phyloP scores from a whole-genome alignment of 164 flowering plant species.

The Platanus orientalis region DNA sequence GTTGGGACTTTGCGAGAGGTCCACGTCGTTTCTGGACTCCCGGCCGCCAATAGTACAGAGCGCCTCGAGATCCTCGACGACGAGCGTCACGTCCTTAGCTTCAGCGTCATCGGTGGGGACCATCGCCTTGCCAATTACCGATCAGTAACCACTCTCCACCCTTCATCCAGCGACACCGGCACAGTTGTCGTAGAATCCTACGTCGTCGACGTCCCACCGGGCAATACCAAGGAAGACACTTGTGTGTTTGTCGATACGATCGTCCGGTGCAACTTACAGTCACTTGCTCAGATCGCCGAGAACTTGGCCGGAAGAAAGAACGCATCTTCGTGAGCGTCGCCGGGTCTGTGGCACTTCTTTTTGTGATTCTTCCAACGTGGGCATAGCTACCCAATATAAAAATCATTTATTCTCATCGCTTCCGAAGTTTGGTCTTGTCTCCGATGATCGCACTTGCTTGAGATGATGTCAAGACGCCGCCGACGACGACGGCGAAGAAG shows the following conservation, averaged over 20 bases:
- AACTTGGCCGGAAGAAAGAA: constrained; percentile 1
- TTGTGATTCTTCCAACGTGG: too few species aligned
- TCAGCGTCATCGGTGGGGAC: constrained; percentile 79
- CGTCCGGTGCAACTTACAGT: constrained; percentile 69
- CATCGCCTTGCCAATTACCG: constrained; percentile 71
- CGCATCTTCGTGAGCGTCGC: too few species aligned
- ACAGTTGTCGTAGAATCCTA: constrained; percentile 78
- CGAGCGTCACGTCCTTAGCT: constrained; percentile 64
- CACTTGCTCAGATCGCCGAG: constrained; percentile 59
- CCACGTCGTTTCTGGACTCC: constrained; percentile 67
- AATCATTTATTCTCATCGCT: too few species aligned
- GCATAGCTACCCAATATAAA: too few species aligned
- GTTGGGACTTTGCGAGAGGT: constrained; percentile 70
- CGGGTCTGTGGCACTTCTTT: too few species aligned
- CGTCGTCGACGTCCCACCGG: constrained; percentile 67
- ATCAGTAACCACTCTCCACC: constrained; percentile 69
- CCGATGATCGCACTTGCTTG: too few species aligned
- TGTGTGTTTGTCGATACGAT: constrained; percentile 69
- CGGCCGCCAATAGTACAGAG: constrained; percentile 63
- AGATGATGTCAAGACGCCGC: too few species aligned
- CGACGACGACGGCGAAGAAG: too few species aligned
- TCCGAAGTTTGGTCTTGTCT: too few species aligned
- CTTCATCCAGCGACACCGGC: constrained; percentile 29
- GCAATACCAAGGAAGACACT: constrained; percentile 78
- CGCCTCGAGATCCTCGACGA: constrained; percentile 84